Evolutionary conservation across 106 monocot species (phyloP).

Genomic region (Dioscorea dumetorum): DNA sequence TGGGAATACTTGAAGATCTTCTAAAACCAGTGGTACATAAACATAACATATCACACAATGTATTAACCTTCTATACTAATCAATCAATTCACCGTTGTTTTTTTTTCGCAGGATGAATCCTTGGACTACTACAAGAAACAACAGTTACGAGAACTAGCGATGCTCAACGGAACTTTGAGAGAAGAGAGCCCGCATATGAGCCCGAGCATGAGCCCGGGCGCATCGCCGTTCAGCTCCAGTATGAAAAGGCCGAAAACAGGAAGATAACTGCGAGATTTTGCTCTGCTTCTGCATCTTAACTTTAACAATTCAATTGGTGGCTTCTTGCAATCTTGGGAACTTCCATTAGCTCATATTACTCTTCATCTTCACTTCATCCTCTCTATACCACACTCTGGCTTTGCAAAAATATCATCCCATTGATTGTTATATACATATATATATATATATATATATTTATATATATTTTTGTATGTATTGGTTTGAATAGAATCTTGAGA

Average conservation of each 20-base stretch:
- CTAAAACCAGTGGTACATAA: slow-evolving; percentile 72
- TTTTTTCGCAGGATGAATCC: slow-evolving; percentile 68
- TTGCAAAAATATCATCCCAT: no score
- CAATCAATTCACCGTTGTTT: neutral
- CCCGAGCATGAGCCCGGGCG: slow-evolving; percentile 28
- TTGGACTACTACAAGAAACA: slow-evolving; percentile 76
- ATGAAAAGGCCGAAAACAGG: slow-evolving; percentile 90
- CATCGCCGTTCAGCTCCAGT: slow-evolving; percentile 62
- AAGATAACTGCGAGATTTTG: slow-evolving; percentile 8
- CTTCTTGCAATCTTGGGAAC: no score
- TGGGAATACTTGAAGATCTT: slow-evolving; percentile 67
- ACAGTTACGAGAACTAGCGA: slow-evolving; percentile 61
- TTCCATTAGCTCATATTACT: no score
- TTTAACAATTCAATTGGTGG: no score
- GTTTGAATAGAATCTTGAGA: no score
- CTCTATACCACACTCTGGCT: no score
- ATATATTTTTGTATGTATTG: no score
- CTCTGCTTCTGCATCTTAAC: no score
- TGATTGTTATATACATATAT: no score
- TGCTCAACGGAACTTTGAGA: slow-evolving; percentile 66
- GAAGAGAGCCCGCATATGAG: slow-evolving; percentile 76
- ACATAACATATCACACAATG: neutral
- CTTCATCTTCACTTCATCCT: no score
- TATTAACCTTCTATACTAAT: neutral
- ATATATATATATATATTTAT: no score